Evolutionary conservation across 2,329 filamentous ascomycete genomes (phyloP).

Genomic region (Aspergillus uvarum): DNA sequence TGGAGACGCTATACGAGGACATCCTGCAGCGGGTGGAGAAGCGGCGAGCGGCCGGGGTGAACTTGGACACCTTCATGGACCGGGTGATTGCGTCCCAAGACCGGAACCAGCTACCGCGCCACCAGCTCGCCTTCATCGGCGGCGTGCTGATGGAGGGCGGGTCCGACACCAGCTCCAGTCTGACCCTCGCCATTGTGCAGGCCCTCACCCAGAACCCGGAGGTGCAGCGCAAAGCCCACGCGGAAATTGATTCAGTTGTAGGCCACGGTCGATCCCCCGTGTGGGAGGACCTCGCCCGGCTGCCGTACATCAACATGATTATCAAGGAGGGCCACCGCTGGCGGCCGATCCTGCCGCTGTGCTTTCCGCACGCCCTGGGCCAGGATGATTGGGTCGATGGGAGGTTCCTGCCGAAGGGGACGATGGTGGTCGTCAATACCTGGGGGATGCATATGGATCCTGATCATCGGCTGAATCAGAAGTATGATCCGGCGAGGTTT

Average conservation of each 20-base stretch:
- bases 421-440: conserved; percentile 49
- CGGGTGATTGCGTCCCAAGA: conserved; percentile 40
- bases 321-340: conserved; percentile 59
- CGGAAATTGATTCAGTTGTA: conserved; percentile 52
- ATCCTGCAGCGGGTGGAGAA: conserved; percentile 35
- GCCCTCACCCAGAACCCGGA: conserved; percentile 15
- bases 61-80: conserved; percentile 41
- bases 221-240: conserved; percentile 42
- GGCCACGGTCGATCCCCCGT: conserved; percentile 51
- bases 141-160: conserved; percentile 35
- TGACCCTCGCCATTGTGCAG: conserved; percentile 33
- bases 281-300: conserved; percentile 29
- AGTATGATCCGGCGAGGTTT: conserved; percentile 3
- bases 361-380: conserved; percentile 16
- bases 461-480: neutral
- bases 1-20: conserved; percentile 35
- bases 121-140: conserved; percentile 43
- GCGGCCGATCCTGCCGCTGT: conserved; percentile 41
- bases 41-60: conserved; percentile 29
- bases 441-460: conserved; percentile 47
- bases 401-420: conserved; percentile 48
- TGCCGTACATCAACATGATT: conserved; percentile 49
- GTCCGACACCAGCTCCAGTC: conserved; percentile 42
- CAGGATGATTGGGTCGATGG: conserved; percentile 44
- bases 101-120: conserved; percentile 32